Conservation (phyloP, 2,329 filamentous ascomycete genomes). For the Aspergillus sp. region DNA sequence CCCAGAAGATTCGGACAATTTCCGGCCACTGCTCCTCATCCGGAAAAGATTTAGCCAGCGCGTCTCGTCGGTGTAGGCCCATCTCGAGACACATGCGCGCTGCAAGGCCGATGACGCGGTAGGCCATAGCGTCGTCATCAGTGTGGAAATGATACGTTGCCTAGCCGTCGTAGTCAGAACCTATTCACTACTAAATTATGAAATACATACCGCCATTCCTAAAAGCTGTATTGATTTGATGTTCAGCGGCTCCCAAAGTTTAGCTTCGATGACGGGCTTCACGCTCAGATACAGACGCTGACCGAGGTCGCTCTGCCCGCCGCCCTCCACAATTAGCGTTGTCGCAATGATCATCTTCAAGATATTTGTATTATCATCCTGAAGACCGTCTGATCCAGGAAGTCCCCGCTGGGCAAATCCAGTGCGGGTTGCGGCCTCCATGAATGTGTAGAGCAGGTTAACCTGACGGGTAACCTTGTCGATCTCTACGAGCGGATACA, state of each 20-base stretch:
- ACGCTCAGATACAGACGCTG: constrained; percentile 73
- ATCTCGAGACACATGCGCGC: constrained; percentile 76
- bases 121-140: constrained; percentile 82
- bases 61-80: constrained; percentile 78
- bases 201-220: constrained; percentile 44
- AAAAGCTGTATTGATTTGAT: constrained; percentile 61
- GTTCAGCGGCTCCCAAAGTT: constrained; percentile 57
- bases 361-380: constrained; percentile 65
- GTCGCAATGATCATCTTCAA: constrained; percentile 83
- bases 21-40: constrained; percentile 67
- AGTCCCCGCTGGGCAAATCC: constrained; percentile 57
- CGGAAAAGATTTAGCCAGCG: constrained; percentile 64
- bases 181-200: neutral
- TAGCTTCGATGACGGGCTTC: constrained; percentile 67
- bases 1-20: constrained; percentile 78
- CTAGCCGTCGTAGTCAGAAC: constrained; percentile 37
- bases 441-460: constrained; percentile 67
- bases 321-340: constrained; percentile 73
- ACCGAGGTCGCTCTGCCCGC: constrained; percentile 74
- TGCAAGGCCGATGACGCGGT: constrained; percentile 82
- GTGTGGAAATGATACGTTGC: constrained; percentile 79
- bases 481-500: constrained; percentile 85
- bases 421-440: constrained; percentile 64
- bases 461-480: constrained; percentile 69
- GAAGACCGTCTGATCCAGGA: constrained; percentile 59